phyloP scores from a whole-genome alignment of 2,329 filamentous ascomycete species.

The Pestalotiopsis fici region DNA sequence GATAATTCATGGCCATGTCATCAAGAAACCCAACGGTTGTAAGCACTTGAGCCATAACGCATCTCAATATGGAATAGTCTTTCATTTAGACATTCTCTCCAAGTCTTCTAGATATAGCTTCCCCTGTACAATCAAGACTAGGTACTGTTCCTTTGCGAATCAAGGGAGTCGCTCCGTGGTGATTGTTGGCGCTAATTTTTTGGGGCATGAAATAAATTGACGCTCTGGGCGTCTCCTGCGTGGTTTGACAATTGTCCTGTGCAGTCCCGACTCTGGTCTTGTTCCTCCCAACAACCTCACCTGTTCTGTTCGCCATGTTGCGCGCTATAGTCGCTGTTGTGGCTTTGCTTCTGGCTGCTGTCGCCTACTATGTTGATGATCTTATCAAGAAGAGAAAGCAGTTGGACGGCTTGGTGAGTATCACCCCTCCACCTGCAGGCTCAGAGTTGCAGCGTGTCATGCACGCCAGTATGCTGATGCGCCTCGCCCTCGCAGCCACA shows the following conservation, averaged over 20 bases:
- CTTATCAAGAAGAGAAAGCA: not conserved
- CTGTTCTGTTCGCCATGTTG: not conserved
- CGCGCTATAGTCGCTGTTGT: constrained; percentile 41
- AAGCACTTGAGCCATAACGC: too few relatives aligned
- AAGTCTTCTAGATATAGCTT: too few relatives aligned
- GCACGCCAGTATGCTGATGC: not conserved
- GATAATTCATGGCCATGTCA: too few relatives aligned
- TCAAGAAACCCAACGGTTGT: too few relatives aligned
- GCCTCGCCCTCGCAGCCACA: not conserved
- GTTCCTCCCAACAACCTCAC: not conserved
- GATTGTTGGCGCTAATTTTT: too few relatives aligned
- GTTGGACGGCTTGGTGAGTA: not conserved
- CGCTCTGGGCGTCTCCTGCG: too few relatives aligned
- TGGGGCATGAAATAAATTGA: too few relatives aligned
- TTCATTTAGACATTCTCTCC: too few relatives aligned
- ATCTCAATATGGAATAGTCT: too few relatives aligned
- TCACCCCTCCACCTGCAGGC: not conserved
- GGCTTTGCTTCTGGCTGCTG: constrained; percentile 38
- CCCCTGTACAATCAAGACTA: too few relatives aligned
- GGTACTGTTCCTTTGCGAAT: too few relatives aligned
- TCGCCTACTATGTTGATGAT: constrained; percentile 6
- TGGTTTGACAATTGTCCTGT: not conserved
- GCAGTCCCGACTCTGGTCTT: not conserved
- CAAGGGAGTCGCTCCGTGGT: too few relatives aligned
- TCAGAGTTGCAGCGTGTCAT: not conserved